A percentile compares a stretch with the other conserved stretches of the same genome.
These are phyloP conservation scores for Lanmaoa pseudosensibilis DNA, from an alignment of 768 basidiomycete genomes.

Conservation along the genomic window DNA sequence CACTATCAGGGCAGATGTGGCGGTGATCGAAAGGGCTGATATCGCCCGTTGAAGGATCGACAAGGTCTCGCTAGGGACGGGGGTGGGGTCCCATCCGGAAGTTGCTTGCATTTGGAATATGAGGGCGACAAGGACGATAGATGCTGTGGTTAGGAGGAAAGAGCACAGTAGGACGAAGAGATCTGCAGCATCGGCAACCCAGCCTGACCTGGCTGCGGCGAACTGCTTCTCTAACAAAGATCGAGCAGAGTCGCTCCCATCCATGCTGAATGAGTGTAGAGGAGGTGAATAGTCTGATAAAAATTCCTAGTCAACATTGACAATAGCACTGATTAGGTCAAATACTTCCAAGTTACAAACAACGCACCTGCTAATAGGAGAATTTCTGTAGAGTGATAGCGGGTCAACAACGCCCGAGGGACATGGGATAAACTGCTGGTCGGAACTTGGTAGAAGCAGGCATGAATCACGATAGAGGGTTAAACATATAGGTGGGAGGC, in stretches of 20 bases:
- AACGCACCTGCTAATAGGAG: background rate
- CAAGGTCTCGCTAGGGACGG: background rate
- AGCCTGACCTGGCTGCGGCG: background rate
- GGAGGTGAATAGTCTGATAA: background rate
- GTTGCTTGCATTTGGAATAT: background rate
- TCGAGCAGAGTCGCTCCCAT: background rate
- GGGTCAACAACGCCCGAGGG: background rate
- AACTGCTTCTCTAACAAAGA: background rate
- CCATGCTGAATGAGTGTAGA: background rate
- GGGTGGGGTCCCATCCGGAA: background rate
- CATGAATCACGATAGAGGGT: no score
- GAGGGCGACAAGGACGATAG: background rate
- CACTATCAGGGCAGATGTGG: constrained; percentile 3
- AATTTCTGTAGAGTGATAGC: background rate
- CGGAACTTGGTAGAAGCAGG: background rate
- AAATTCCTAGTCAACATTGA: background rate
- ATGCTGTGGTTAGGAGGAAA: background rate
- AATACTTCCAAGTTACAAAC: background rate
- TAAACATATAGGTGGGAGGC: no score
- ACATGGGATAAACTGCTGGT: background rate
- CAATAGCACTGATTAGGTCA: background rate
- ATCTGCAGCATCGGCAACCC: background rate
- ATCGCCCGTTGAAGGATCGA: background rate
- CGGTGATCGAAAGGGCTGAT: background rate
- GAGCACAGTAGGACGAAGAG: background rate